A percentile compares a stretch with the other conserved stretches of the same genome.
Conservation (phyloP, 306 rosid species). For the Bauhinia variegata region DNA sequence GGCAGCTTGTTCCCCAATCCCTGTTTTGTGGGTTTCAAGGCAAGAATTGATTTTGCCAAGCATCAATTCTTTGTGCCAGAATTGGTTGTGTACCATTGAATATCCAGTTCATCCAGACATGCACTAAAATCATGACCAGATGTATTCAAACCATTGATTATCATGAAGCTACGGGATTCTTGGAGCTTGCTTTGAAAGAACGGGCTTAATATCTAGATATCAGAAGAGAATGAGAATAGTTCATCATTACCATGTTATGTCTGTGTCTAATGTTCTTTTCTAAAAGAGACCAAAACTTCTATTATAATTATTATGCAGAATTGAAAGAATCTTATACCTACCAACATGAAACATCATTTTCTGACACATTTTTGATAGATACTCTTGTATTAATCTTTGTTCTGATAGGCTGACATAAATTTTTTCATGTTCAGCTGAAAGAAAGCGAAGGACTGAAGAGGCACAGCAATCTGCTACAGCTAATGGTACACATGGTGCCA, state of each 20-base stretch:
- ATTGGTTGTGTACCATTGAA: no score
- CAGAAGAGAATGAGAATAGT: no score
- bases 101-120: no score
- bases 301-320: not conserved
- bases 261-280: not conserved
- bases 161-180: not conserved
- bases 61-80: no score
- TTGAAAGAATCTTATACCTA: constrained; percentile 7
- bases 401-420: constrained; percentile 17
- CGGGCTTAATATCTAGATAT: no score
- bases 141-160: not conserved
- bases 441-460: constrained; percentile 73
- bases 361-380: not conserved
- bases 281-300: not conserved
- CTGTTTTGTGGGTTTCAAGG: no score
- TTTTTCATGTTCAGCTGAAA: constrained; percentile 70
- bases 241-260: not conserved
- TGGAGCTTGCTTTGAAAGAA: not conserved
- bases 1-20: no score
- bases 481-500: constrained; percentile 71
- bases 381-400: not conserved
- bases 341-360: not conserved
- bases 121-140: not conserved
- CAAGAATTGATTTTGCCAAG: no score
- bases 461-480: constrained; percentile 55